These are phyloP conservation scores for Cicer bijugum DNA, from an alignment of 306 rosid genomes.

Conservation along the genomic window DNA sequence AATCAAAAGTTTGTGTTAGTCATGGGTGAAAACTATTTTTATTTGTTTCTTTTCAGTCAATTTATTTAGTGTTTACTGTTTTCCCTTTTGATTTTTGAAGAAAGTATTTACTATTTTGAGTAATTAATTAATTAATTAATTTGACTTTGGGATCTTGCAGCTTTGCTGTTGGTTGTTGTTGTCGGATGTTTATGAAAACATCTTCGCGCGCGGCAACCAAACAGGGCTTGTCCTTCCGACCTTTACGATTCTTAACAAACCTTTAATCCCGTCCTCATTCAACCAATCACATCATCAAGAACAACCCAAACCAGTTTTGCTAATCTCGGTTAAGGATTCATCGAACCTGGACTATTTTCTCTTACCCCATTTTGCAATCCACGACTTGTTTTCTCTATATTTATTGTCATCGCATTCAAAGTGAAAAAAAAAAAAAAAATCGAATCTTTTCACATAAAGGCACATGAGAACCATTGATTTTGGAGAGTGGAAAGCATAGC, in stretches of 20 bases:
- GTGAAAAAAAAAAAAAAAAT: not conserved
- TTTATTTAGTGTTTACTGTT: no score
- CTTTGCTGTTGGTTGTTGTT: not conserved
- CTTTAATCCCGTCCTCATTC: constrained; percentile 3
- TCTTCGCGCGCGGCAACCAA: constrained; percentile 40
- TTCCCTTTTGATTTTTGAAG: no score
- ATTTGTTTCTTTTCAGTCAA: no score
- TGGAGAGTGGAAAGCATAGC: constrained; percentile 52
- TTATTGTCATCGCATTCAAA: constrained; percentile 37
- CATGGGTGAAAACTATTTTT: no score
- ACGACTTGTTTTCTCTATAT: not conserved
- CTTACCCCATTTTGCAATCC: not conserved
- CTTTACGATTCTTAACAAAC: constrained; percentile 26
- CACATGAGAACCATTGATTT: constrained; percentile 57
- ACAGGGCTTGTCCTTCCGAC: constrained; percentile 10
- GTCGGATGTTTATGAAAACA: constrained; percentile 15
- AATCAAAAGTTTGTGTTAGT: no score
- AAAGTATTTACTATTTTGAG: no score
- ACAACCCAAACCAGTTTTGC: not conserved
- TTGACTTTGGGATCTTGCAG: not conserved
- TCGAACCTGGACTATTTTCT: constrained; percentile 52
- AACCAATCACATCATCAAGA: not conserved
- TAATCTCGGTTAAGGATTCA: constrained; percentile 34
- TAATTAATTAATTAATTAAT: not conserved
- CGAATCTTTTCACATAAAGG: constrained; percentile 38